Percentiles rank a stretch among this genome's conserved stretches.
Evolutionary conservation across 177 flowering plant species (phyloP).

Genomic region (Vitis hybrid): DNA sequence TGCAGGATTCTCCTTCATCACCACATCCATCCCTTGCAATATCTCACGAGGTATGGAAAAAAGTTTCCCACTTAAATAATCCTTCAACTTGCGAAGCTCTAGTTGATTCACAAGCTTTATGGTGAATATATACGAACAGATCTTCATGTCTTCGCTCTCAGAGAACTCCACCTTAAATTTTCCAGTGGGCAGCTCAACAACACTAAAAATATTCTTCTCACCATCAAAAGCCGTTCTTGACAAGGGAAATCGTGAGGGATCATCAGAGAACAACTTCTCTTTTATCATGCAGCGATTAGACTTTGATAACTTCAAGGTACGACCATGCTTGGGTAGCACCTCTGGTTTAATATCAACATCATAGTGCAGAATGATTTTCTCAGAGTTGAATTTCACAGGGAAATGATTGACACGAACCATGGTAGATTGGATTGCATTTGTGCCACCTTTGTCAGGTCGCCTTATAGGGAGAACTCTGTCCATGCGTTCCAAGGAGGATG

Average conservation of each 20-base stretch:
- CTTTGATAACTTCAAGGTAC: constrained; percentile 35
- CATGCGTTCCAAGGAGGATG: background rate
- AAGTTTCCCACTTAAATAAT: constrained; percentile 39
- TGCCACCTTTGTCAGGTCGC: constrained; percentile 62
- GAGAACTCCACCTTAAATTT: constrained; percentile 38
- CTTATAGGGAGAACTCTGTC: constrained; percentile 26
- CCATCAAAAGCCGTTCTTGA: constrained; percentile 61
- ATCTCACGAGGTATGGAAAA: constrained; percentile 46
- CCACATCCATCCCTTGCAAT: constrained; percentile 69
- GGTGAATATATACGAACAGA: constrained; percentile 24
- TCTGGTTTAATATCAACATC: constrained; percentile 45
- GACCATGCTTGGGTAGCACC: constrained; percentile 19
- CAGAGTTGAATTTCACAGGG: constrained; percentile 35
- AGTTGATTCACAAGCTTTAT: constrained; percentile 46
- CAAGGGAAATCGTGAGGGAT: constrained; percentile 31
- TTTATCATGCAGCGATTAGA: constrained; percentile 27
- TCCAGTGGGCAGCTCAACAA: constrained; percentile 46
- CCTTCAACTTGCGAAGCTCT: constrained; percentile 39
- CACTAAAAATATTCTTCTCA: constrained; percentile 62
- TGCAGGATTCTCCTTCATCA: constrained; percentile 64
- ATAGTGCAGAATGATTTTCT: constrained; percentile 45
- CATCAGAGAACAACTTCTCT: constrained; percentile 38
- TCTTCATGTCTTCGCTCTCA: constrained; percentile 35
- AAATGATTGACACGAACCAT: constrained; percentile 62
- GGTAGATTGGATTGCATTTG: constrained; percentile 5